Base-by-base conservation (phyloP, 805 yeast genomes). In the Wickerhamomyces rabaulensis region DNA sequence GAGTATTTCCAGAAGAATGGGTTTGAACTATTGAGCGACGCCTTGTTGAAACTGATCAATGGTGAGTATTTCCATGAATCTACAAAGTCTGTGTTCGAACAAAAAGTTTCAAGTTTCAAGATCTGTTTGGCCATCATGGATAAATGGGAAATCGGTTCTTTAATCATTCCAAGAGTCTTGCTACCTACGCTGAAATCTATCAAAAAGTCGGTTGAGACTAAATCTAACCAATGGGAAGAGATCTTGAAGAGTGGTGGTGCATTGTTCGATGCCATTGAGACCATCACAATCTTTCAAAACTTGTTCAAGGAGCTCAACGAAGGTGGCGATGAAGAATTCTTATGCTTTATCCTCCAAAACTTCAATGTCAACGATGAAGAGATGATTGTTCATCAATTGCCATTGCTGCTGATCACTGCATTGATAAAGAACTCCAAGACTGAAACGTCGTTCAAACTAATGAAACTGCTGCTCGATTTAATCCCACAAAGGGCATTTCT, bases 61-160 rank as follows among this genome's bases (percentile, higher is more conserved):
- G 67, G 74, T 44, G 45, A 56, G 7, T 50, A 57, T 26, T 40
- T 54, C 20, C 48, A 58, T 1, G 39, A 38, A 4, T 40, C 19
- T 6, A 26, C 42, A 13, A 52, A 50, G 6, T 50, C 65, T 1
- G 44, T 52, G 7, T 56, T 52, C 33, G 64, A 52, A 15, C 73
- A 64, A 46, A 68, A 68, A 25, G 66, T 78, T 2, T 75, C 71
- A 20, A 81, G 86, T 0, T 80, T 80, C 56, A 78, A 74, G 42
- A 82, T 92, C 6, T 74, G 88, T 2, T 67, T 83, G 4, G 79
- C 94, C 1, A 72, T 91, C 4, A 78, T 91, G 82, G 98, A 94
- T 60, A 79, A 89, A 51, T 94, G 98, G 98, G 99, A 94, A 64
- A 82, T 94, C 38, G 95, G 97, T 12, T 79, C 82, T 10, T 62